phyloP scores from a whole-genome alignment of 805 yeast species.

The Candida koratica region DNA sequence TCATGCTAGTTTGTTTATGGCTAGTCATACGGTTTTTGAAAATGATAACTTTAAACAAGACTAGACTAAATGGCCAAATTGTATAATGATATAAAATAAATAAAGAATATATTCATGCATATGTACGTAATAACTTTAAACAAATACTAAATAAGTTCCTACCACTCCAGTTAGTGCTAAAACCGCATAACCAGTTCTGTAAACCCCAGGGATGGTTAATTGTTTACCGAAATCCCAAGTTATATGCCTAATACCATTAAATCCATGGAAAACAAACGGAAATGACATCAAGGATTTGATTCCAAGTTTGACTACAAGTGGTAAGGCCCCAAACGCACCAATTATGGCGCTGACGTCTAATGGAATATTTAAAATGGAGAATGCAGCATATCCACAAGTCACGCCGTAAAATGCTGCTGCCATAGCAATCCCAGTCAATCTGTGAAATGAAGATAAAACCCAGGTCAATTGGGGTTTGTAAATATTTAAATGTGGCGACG shows the following conservation, averaged over 20 bases:
- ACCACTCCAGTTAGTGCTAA: conserved; percentile 58
- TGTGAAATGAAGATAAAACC: conserved; percentile 76
- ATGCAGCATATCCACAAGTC: conserved; percentile 69
- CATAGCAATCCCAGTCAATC: conserved; percentile 82
- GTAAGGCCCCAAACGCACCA: conserved; percentile 56
- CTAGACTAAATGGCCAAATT: background rate
- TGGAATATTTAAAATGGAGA: conserved; percentile 55
- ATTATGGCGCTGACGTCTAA: conserved; percentile 53
- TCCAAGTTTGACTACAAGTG: conserved; percentile 55
- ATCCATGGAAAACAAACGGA: conserved; percentile 84
- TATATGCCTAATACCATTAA: conserved; percentile 89
- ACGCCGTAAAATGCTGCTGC: conserved; percentile 77
- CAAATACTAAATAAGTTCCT: conserved; percentile 56
- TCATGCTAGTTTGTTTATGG: conserved; percentile 52
- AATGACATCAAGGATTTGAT: conserved; percentile 69
- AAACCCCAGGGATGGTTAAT: conserved; percentile 80
- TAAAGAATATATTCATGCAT: conserved; percentile 7
- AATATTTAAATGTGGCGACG: conserved; percentile 85
- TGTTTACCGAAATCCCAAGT: conserved; percentile 88
- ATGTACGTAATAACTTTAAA: conserved; percentile 2
- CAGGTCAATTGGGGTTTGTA: conserved; percentile 89
- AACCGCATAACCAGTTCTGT: conserved; percentile 86
- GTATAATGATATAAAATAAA: conserved; percentile 2
- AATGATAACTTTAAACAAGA: conserved; percentile 26
- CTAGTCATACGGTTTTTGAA: conserved; percentile 40